phyloP scores from a whole-genome alignment of 2,329 filamentous ascomycete species.

The Hysterium pulicare region DNA sequence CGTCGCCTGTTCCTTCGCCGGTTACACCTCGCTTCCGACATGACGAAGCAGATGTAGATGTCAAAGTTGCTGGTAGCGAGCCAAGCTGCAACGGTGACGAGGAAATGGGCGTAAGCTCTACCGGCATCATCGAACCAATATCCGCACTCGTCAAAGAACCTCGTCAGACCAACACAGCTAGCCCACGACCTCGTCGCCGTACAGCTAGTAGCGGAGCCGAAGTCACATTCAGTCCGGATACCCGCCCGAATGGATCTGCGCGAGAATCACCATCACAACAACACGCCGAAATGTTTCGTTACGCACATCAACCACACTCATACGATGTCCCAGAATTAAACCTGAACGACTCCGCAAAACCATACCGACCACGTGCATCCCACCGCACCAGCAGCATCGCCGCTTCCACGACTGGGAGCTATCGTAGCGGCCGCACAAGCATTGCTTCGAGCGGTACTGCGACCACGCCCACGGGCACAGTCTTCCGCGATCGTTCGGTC shows the following conservation, averaged over 20 bases:
- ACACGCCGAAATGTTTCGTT: neutral
- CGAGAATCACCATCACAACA: neutral
- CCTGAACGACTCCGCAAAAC: neutral
- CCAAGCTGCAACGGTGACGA: slow-evolving; percentile 24
- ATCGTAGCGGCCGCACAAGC: slow-evolving; percentile 1
- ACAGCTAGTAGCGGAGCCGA: slow-evolving; percentile 34
- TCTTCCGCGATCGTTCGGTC: neutral
- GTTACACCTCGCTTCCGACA: slow-evolving; percentile 30
- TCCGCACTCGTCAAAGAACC: slow-evolving; percentile 20
- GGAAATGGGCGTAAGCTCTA: slow-evolving; percentile 22
- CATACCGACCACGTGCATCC: neutral
- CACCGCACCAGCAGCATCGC: neutral
- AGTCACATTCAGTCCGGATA: slow-evolving; percentile 19
- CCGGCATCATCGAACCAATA: slow-evolving; percentile 21
- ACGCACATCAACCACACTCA: neutral
- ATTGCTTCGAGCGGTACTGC: neutral
- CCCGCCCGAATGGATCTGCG: neutral
- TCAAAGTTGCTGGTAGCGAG: slow-evolving; percentile 37
- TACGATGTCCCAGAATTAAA: neutral
- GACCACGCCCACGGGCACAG: neutral
- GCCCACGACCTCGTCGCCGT: slow-evolving; percentile 26
- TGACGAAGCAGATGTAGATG: slow-evolving; percentile 25
- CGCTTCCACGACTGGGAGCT: neutral
- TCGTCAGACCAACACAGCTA: slow-evolving; percentile 10
- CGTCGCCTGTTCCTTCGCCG: slow-evolving; percentile 33